Base-by-base conservation (phyloP, 2,329 filamentous ascomycete genomes). In the Arthrobotrys sphaeroides region DNA sequence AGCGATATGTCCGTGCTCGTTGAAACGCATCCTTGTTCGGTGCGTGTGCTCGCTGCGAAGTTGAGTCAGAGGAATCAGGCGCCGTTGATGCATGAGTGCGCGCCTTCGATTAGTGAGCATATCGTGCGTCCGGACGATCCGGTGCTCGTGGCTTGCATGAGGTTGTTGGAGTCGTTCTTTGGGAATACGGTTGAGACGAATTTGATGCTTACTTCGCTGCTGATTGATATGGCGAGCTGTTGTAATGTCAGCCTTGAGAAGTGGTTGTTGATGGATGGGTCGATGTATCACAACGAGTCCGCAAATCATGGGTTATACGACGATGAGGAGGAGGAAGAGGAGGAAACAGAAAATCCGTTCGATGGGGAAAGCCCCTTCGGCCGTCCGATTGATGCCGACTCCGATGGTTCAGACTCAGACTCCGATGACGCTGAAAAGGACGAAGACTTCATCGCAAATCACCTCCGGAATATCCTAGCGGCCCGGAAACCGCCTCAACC, bases 121-220 rank as follows among this genome's bases (percentile, higher is more conserved):
- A 89, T 88, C 3, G 84, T 92, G 16, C 86, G 86, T 64, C 85
- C 85, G 0, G 87, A 88, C 65, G 90, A 90, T 78, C 89, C 86
- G 45, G 86, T 89, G 36, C 85, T 90, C 51, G 88, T 87, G 81
- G 88, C 91, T 6, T 84, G 91, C 1, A 83, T 91, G 7, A 89
- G 91, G 45, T 86, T 94, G 5, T 83, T 99, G 9, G 87, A 90
- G 47, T 90, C 87, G 0, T 99, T 98, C 80, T 93, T 97, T 79
- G 87, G 92, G 3, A 99, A 99, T 79, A 90, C 93, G 1, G 89
- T 98, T 1, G 93, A 97, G 79, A 94, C 91, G 1, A 99, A 99
- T 79, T 84, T 99, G 2, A 91, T 91, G 0, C 85, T 97, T 1
- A 98, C 94, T 0, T 92, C 96, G 79, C 88, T 91, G 0, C 85